Percentiles rank a stretch among this genome's conserved stretches.
phyloP scores from a whole-genome alignment of 108 stramenopile species.

The Skeletonema menzelii region DNA sequence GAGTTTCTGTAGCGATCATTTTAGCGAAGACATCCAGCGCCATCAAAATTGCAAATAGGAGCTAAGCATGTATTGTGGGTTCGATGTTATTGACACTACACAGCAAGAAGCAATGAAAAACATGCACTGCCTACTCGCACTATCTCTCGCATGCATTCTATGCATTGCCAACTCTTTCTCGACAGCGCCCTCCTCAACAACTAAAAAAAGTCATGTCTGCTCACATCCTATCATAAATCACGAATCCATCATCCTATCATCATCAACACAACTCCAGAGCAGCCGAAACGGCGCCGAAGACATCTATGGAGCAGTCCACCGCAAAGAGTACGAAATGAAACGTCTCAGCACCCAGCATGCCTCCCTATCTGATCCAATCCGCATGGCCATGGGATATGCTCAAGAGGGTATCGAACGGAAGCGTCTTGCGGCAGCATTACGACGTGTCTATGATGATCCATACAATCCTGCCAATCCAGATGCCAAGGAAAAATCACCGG shows the following conservation, averaged over 20 bases:
- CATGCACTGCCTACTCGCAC: background rate
- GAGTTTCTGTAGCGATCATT: too few species aligned
- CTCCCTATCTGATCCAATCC: conserved; percentile 77
- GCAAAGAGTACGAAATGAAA: conserved; percentile 91
- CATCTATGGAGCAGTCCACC: conserved; percentile 84
- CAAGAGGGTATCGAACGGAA: conserved; percentile 64
- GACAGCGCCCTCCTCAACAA: background rate
- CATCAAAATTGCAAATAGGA: too few species aligned
- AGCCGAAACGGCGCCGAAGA: conserved; percentile 49
- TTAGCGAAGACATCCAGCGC: too few species aligned
- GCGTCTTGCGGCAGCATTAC: conserved; percentile 78
- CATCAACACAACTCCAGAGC: background rate
- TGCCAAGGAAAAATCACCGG: conserved; percentile 30
- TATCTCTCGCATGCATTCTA: background rate
- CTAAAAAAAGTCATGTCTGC: background rate
- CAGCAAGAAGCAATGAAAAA: background rate
- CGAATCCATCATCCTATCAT: background rate
- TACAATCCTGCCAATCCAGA: conserved; percentile 70
- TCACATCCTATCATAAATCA: background rate
- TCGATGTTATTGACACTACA: background rate
- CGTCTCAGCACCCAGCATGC: conserved; percentile 68
- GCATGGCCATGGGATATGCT: conserved; percentile 86
- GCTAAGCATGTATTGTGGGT: too few species aligned
- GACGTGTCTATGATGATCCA: conserved; percentile 83
- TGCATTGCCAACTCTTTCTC: background rate